Percentiles rank a stretch among this genome's conserved stretches.
These are phyloP conservation scores for Solanum hybrid DNA, from an alignment of 305 asterid genomes.

Conservation along the genomic window DNA sequence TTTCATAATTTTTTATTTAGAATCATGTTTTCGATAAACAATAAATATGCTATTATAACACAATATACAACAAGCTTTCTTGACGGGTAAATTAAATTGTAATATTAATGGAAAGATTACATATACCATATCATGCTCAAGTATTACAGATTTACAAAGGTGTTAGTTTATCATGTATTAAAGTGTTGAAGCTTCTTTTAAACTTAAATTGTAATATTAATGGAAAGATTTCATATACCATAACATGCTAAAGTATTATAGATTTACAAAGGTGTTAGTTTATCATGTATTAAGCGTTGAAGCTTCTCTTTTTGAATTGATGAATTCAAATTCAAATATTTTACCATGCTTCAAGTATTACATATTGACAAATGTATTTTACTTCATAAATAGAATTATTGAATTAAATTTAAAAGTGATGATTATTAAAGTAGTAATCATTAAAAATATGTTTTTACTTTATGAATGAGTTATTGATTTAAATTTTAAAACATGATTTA, in stretches of 20 bases:
- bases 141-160: too few relatives aligned
- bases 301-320: background rate
- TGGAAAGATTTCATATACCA: background rate
- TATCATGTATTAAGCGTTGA: background rate
- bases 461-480: background rate
- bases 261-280: background rate
- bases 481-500: background rate
- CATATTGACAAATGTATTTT: too few relatives aligned
- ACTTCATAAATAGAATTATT: background rate
- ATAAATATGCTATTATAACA: background rate
- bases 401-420: background rate
- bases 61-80: background rate
- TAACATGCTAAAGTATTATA: background rate
- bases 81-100: too few relatives aligned
- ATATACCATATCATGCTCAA: too few relatives aligned
- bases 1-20: background rate
- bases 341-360: background rate
- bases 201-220: background rate
- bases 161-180: background rate
- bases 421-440: background rate
- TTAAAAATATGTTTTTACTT: background rate
- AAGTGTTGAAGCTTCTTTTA: too few relatives aligned
- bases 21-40: background rate
- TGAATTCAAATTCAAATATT: background rate
- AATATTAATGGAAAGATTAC: background rate